phyloP scores from a whole-genome alignment of 129 eudicot genomes.

The Mikania micrantha region DNA sequence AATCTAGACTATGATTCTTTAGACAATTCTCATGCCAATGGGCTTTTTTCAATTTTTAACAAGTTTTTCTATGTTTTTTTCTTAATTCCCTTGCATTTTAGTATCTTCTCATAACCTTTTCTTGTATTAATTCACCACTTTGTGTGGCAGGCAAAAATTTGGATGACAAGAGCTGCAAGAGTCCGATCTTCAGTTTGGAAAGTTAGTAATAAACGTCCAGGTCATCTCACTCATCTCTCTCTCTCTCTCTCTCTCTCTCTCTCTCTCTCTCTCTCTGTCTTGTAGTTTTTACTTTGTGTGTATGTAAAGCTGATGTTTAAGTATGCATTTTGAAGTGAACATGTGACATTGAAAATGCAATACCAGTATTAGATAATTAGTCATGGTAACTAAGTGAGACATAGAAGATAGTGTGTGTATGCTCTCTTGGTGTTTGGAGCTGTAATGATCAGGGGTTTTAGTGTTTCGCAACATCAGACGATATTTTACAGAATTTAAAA shows the following conservation, averaged over 20 bases:
- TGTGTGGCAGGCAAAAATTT: slow-evolving; percentile 50
- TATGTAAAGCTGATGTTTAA: not conserved
- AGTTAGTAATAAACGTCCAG: slow-evolving; percentile 79
- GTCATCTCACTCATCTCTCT: slow-evolving; percentile 28
- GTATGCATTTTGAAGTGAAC: not conserved
- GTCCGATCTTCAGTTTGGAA: slow-evolving; percentile 81
- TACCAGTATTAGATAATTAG: not conserved
- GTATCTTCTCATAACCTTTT: not conserved
- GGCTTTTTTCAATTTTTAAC: not conserved
- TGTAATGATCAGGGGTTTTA: not conserved
- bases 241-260: not conserved
- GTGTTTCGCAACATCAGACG: not conserved
- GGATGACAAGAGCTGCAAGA: slow-evolving; percentile 87
- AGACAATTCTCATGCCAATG: not conserved
- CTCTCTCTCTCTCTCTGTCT: not conserved
- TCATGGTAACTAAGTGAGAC: not conserved
- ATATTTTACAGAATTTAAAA: not conserved
- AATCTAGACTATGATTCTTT: not conserved
- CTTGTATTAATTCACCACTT: not conserved
- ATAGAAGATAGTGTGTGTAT: not conserved
- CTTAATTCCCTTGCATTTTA: not conserved
- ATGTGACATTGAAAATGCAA: not conserved
- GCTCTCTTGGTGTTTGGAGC: not conserved
- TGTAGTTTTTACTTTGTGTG: not conserved
- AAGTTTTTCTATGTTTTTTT: not conserved